Evolutionary conservation across 208 protist species (phyloP), one percentile per base, ranked within the genome.

Genomic region (Sergeia podlipaevii): DNA sequence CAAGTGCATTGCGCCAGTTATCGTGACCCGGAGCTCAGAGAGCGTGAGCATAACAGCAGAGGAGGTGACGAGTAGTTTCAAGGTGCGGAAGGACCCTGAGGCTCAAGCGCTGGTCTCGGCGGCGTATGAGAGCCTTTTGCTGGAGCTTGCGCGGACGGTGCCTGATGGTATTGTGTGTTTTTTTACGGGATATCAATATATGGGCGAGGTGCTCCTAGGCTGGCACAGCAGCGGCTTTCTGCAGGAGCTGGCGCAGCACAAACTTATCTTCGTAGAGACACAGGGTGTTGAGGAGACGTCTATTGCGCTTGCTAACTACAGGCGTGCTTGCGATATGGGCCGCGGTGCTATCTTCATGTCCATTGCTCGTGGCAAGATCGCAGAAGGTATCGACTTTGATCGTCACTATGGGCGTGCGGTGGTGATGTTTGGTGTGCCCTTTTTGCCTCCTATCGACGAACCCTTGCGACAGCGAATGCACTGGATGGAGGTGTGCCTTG

Each of bases 191-290:
- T 99, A 99, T 61, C 81, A 91, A 65, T 97, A 97, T 67, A 97
- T 97, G 90, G 77, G 88, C 20, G 87, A 98, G 66, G 78, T 98
- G 7, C 61, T 98, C 30, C 75, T 91, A 15, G 61, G 75, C 36
- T 99, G 97, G 97, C 77, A 97, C 65, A 74, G 80, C 39, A 83
- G 74, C 18, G 94, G 92, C 17, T 91, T 98, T 47, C 71, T 98
- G 45, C 83, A 95, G 49, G 69, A 96, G 60, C 74, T 98, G 18
- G 83, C 85, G 3, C 77, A 95, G 47, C 70, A 98, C 76, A 99
- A 99, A 77, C 86, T 99, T 5, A 85, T 99, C 43, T 99, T 99
- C 79, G 93, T 99, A 17, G 98, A 99, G 70, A 99, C 98, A 7
- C 85, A 96, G 46, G 92, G 96, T 44, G 76, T 94, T 3, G 89